Evolutionary conservation across 2,329 filamentous ascomycete species (phyloP).

Genomic region (Nothophoma quercina): DNA sequence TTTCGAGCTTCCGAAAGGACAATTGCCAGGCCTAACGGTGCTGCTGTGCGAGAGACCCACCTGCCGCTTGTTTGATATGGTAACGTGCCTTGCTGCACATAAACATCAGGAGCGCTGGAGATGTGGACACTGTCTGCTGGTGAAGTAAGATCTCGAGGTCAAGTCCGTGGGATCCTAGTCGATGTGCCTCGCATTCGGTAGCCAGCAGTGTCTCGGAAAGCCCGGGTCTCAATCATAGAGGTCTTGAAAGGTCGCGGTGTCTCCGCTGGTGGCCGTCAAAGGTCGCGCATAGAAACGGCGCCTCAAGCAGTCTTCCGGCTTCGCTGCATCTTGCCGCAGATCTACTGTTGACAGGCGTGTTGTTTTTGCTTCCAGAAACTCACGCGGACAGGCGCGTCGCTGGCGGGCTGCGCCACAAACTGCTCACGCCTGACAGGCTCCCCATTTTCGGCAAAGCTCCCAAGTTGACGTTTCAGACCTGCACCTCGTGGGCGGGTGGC

Average conservation of each 20-base stretch:
- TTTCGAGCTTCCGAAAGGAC: background rate
- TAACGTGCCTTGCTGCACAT: background rate
- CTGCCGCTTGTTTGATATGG: background rate
- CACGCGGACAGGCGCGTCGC: conserved; percentile 2
- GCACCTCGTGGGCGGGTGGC: conserved; percentile 12
- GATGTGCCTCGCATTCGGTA: conserved; percentile 1
- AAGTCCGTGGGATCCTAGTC: conserved; percentile 6
- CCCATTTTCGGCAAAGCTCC: conserved; percentile 11
- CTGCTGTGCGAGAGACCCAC: background rate
- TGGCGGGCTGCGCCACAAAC: conserved; percentile 11
- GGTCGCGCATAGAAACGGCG: conserved; percentile 12
- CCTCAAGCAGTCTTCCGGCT: background rate
- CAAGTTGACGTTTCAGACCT: conserved; percentile 15
- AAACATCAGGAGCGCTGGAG: background rate
- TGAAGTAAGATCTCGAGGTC: conserved; percentile 1
- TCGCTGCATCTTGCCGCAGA: conserved; percentile 1
- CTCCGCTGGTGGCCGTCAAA: background rate
- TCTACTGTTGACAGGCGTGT: background rate
- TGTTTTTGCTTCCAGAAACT: conserved; percentile 7
- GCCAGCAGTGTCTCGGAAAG: conserved; percentile 8
- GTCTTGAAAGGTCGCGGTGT: background rate
- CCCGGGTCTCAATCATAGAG: background rate
- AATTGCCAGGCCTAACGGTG: background rate
- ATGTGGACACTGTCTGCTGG: background rate
- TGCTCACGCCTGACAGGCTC: conserved; percentile 4